Evolutionary conservation across 345 rosid species (phyloP).

Genomic region (Sisymbrium irio): DNA sequence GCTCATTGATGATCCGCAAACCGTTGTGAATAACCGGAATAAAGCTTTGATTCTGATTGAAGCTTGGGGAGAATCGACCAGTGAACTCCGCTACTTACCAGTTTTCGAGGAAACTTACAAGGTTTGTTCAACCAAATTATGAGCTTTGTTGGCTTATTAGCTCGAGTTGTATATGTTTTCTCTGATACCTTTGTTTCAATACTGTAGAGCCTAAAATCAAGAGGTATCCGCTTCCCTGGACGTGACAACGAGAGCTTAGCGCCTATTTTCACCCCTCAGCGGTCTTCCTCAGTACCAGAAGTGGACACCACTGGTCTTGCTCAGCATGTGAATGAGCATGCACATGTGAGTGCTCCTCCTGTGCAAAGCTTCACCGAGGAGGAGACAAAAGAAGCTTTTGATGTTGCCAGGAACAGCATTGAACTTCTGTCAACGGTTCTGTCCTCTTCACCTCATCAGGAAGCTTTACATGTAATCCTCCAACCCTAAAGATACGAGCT

Average conservation of each 20-base stretch:
- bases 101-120: constrained; percentile 96
- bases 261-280: constrained; percentile 86
- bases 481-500: background rate
- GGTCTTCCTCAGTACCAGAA: constrained; percentile 53
- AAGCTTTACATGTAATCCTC: constrained; percentile 65
- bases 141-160: background rate
- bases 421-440: constrained; percentile 82
- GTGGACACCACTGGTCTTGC: constrained; percentile 40
- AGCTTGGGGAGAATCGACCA: constrained; percentile 89
- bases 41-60: constrained; percentile 81
- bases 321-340: constrained; percentile 45
- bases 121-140: constrained; percentile 33
- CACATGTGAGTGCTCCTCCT: constrained; percentile 47
- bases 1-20: constrained; percentile 90
- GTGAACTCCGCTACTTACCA: constrained; percentile 84
- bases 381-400: constrained; percentile 87
- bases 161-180: background rate
- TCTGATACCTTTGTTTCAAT: constrained; percentile 8
- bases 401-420: constrained; percentile 84
- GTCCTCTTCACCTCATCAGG: constrained; percentile 80
- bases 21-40: constrained; percentile 78
- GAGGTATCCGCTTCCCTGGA: constrained; percentile 93
- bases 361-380: constrained; percentile 59
- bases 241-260: constrained; percentile 89
- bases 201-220: constrained; percentile 65